These are phyloP conservation scores for Komagataella kurtzmanii DNA, from an alignment of 805 yeast genomes.

Conservation along the genomic window DNA sequence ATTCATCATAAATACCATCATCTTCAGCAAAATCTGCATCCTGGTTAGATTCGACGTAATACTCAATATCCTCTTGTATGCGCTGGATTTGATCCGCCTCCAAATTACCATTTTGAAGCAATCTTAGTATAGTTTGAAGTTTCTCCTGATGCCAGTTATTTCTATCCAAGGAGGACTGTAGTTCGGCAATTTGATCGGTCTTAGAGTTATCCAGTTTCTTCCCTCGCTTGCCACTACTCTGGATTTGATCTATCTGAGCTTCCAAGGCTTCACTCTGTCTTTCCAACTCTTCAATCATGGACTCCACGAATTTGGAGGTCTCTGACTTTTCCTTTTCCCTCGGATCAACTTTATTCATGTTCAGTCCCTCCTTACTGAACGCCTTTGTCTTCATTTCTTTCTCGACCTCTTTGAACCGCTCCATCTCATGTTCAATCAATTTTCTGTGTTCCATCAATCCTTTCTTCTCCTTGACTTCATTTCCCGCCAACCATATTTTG, in stretches of 20 bases:
- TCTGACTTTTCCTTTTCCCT: constrained; percentile 71
- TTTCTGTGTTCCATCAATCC: constrained; percentile 64
- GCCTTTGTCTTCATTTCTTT: constrained; percentile 90
- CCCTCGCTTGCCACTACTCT: constrained; percentile 38
- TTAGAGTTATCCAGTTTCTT: constrained; percentile 36
- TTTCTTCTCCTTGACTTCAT: constrained; percentile 83
- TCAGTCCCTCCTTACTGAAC: constrained; percentile 84
- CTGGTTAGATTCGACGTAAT: constrained; percentile 87
- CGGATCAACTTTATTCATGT: constrained; percentile 58
- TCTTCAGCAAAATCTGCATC: constrained; percentile 90
- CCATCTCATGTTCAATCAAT: constrained; percentile 74
- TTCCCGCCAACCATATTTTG: constrained; percentile 86
- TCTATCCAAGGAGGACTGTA: constrained; percentile 51
- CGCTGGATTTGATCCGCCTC: constrained; percentile 66
- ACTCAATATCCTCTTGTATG: constrained; percentile 79
- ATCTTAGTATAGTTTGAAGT: constrained; percentile 65
- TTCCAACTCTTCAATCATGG: constrained; percentile 65
- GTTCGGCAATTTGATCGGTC: constrained; percentile 47
- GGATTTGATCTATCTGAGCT: constrained; percentile 48
- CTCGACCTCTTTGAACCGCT: constrained; percentile 87
- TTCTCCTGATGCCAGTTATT: constrained; percentile 68
- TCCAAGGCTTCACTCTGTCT: constrained; percentile 72
- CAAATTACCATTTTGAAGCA: constrained; percentile 68
- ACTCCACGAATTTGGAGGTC: constrained; percentile 53
- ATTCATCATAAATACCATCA: constrained; percentile 81